Conservation (phyloP, 2,329 filamentous ascomycete species). For the Colletotrichum tabaci region DNA sequence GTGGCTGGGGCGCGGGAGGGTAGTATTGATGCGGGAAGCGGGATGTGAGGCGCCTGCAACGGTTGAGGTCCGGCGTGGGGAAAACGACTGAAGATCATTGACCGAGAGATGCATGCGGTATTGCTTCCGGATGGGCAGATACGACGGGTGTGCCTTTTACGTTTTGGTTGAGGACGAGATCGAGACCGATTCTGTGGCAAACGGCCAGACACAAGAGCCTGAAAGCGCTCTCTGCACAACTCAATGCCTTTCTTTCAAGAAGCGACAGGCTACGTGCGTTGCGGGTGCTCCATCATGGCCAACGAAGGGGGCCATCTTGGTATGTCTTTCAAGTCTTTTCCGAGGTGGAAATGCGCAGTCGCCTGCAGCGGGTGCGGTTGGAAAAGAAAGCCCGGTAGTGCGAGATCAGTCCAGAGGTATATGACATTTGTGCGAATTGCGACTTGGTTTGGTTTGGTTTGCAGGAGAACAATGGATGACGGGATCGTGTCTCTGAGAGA, state of each 20-base stretch:
- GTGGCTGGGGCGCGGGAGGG: slow-evolving; percentile 25
- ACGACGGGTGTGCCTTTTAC: neutral
- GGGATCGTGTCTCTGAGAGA: slow-evolving; percentile 7
- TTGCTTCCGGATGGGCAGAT: slow-evolving; percentile 16
- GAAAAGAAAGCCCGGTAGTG: neutral
- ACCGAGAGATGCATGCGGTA: slow-evolving; percentile 16
- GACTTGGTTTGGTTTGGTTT: neutral
- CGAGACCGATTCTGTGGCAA: slow-evolving; percentile 24
- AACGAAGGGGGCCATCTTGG: slow-evolving; percentile 52
- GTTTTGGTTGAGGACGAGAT: neutral
- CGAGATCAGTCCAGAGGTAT: neutral
- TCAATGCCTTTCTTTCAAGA: neutral
- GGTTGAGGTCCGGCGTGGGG: slow-evolving; percentile 24
- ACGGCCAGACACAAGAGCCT: slow-evolving; percentile 8
- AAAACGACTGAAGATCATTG: slow-evolving; percentile 26
- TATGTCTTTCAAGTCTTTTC: slow-evolving; percentile 37
- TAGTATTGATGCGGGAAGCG: slow-evolving; percentile 25
- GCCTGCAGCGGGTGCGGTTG: slow-evolving; percentile 24
- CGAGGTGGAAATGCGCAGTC: slow-evolving; percentile 40
- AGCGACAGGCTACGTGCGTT: slow-evolving; percentile 11
- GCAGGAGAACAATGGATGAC: slow-evolving; percentile 19
- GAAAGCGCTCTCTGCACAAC: neutral
- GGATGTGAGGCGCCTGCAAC: slow-evolving; percentile 40
- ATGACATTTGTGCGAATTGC: slow-evolving; percentile 20
- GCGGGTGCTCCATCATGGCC: slow-evolving; percentile 15